Conservation (phyloP, 2,329 filamentous ascomycete genomes). For the Colletotrichum filicis region DNA sequence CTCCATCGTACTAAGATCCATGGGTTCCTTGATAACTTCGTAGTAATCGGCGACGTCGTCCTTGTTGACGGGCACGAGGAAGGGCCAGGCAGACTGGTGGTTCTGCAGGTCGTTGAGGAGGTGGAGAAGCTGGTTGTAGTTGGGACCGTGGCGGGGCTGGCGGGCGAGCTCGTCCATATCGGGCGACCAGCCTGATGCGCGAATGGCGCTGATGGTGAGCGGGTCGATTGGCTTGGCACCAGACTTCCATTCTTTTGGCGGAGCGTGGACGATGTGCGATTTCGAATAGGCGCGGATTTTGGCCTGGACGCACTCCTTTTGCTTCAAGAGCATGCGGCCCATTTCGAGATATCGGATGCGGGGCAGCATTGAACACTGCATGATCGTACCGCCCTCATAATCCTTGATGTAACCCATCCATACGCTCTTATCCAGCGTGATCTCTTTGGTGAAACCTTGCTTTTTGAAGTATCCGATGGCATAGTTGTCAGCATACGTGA, state of each 20-base stretch:
- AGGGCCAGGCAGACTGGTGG: slow-evolving; percentile 93
- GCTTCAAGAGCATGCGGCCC: slow-evolving; percentile 94
- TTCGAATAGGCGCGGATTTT: slow-evolving; percentile 94
- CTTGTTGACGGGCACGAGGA: slow-evolving; percentile 90
- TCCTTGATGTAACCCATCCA: slow-evolving; percentile 99
- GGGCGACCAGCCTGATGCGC: slow-evolving; percentile 91
- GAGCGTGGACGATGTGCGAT: slow-evolving; percentile 86
- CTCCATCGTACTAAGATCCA: slow-evolving; percentile 98
- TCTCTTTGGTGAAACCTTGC: slow-evolving; percentile 98
- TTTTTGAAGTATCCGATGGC: slow-evolving; percentile 99
- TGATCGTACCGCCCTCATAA: slow-evolving; percentile 98
- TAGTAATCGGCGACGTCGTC: slow-evolving; percentile 99
- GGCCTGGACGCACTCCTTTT: slow-evolving; percentile 93
- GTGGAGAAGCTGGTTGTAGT: slow-evolving; percentile 93
- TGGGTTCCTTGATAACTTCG: slow-evolving; percentile 96
- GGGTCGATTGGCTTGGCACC: slow-evolving; percentile 83
- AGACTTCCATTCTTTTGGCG: slow-evolving; percentile 87
- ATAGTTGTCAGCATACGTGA: slow-evolving; percentile 99
- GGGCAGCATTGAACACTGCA: slow-evolving; percentile 98
- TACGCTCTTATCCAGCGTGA: slow-evolving; percentile 86
- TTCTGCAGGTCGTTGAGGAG: slow-evolving; percentile 96
- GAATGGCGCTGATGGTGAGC: slow-evolving; percentile 87
- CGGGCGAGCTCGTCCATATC: slow-evolving; percentile 98
- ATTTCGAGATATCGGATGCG: slow-evolving; percentile 93
- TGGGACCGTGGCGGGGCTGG: slow-evolving; percentile 93